Evolutionary conservation across 2,329 filamentous ascomycete genomes (phyloP).

Genomic region (Colletotrichum tanaceti): DNA sequence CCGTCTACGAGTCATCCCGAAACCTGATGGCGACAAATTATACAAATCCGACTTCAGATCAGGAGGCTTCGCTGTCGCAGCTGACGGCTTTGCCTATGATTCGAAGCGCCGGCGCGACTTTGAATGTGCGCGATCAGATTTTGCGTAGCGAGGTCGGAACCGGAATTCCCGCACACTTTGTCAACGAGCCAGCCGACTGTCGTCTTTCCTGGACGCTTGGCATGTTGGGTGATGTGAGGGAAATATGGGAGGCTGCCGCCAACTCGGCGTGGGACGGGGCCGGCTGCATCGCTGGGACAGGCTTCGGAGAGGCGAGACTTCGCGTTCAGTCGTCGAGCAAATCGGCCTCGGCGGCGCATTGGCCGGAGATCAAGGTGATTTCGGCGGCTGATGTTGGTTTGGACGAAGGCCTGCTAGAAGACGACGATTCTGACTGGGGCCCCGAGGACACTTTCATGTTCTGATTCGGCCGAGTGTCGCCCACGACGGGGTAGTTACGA

Average conservation of each 20-base stretch:
- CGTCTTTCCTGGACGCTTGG: slow-evolving; percentile 62
- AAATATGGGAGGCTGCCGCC: slow-evolving; percentile 60
- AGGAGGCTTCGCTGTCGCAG: slow-evolving; percentile 46
- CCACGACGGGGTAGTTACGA: neutral
- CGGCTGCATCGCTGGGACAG: slow-evolving; percentile 47
- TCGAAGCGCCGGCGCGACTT: slow-evolving; percentile 48
- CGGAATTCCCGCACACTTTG: slow-evolving; percentile 59
- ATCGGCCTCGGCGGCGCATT: neutral
- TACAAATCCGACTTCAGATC: slow-evolving; percentile 44
- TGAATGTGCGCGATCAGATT: slow-evolving; percentile 56
- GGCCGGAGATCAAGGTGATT: neutral
- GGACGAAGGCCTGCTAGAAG: neutral
- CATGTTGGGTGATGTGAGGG: slow-evolving; percentile 59
- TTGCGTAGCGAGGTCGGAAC: slow-evolving; percentile 50
- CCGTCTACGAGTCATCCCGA: slow-evolving; percentile 43
- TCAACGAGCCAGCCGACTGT: slow-evolving; percentile 61
- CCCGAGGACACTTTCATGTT: neutral
- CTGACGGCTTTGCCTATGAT: slow-evolving; percentile 48
- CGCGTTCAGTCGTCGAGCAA: neutral
- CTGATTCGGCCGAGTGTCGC: neutral
- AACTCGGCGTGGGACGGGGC: slow-evolving; percentile 54
- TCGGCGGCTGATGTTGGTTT: neutral
- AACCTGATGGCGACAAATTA: neutral
- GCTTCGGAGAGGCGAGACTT: neutral
- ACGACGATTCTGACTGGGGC: neutral